Evolutionary conservation across 495 filamentous ascomycete species (phyloP).

Genomic region (Penicillium alfredii): DNA sequence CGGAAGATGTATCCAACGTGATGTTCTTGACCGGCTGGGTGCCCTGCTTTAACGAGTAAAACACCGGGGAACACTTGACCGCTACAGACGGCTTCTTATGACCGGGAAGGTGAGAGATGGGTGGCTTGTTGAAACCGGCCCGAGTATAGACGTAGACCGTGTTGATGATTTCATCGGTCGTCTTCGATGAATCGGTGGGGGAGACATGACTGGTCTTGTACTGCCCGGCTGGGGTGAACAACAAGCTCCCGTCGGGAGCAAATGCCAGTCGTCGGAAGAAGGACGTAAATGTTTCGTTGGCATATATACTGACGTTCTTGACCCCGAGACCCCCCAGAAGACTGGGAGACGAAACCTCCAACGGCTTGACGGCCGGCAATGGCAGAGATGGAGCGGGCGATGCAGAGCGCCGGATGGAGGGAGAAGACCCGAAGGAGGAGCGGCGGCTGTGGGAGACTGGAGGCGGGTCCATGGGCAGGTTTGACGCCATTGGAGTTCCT

Average conservation of each 20-base stretch:
- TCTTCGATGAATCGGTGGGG: constrained; percentile 61
- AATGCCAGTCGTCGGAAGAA: constrained; percentile 96
- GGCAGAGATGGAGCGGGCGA: constrained; percentile 96
- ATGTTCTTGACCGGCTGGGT: constrained; percentile 74
- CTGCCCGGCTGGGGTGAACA: constrained; percentile 95
- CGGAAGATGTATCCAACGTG: constrained; percentile 85
- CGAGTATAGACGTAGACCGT: constrained; percentile 98
- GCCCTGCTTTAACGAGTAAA: constrained; percentile 71
- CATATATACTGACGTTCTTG: constrained; percentile 85
- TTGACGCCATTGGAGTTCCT: constrained; percentile 84
- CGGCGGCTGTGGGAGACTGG: constrained; percentile 84
- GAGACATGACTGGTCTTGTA: constrained; percentile 75
- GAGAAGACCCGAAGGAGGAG: constrained; percentile 91
- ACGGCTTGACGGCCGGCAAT: constrained; percentile 91
- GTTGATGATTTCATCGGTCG: constrained; percentile 81
- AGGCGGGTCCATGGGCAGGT: constrained; percentile 96
- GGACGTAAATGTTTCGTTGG: constrained; percentile 94
- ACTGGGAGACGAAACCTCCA: constrained; percentile 77
- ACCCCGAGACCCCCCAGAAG: constrained; percentile 55
- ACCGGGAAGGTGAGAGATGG: constrained; percentile 93
- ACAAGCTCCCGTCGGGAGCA: constrained; percentile 87
- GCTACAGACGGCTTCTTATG: constrained; percentile 98
- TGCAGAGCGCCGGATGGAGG: constrained; percentile 75
- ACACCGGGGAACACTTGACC: constrained; percentile 86
- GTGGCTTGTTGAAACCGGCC: constrained; percentile 93